Evolutionary conservation across 1,284 basidiomycete species (phyloP), one percentile per base, ranked within the genome.

Genomic region (Fomitopsis palustris): DNA sequence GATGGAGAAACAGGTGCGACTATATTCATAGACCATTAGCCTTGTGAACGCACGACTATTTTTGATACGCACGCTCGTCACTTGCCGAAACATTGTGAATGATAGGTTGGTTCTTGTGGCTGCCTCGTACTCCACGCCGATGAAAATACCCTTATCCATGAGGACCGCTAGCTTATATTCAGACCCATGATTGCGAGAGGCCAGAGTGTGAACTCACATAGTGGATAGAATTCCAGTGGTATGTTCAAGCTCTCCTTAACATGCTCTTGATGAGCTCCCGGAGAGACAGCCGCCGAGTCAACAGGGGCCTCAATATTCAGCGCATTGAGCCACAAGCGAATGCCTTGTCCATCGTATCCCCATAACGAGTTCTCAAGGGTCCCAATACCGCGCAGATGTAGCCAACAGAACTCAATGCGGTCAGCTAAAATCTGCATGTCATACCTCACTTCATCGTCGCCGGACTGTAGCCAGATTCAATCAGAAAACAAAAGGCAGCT

Each of bases 91-190:
- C 75, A 97, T 88, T 8, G 92, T 89, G 71, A 98, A 98, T 12
- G 95, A 86, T 5, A 99, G 77, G 56, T 90, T 92, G 19, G 83
- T 78, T 41, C 93, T 84, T 23, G 90, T 80, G 2, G 87, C 89
- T 1, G 87, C 84, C 71, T 97, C 95, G 57, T 96, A 87, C 67
- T 98, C 95, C 39, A 93, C 93, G 8, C 96, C 97, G 58, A 99
- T 95, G 62, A 99, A 93, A 65, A 99, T 97, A 0, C 96, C 97
- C 71, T 98, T 98, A 72, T 98, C 95, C 92, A 99, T 96, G 21
- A 99, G 81, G 5, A 97, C 94, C 61, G 95, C 95, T 96, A 21
- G 7, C 6, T 23, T 10, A n/a, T 10, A 59, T 55, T 47, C 55
- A 49, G 31, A 27, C n/a, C 42, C 60, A n/a, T 43, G 39, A 9